Conservation (phyloP, 1,139 yeast genomes). For the Kurtzmaniella natalensis region DNA sequence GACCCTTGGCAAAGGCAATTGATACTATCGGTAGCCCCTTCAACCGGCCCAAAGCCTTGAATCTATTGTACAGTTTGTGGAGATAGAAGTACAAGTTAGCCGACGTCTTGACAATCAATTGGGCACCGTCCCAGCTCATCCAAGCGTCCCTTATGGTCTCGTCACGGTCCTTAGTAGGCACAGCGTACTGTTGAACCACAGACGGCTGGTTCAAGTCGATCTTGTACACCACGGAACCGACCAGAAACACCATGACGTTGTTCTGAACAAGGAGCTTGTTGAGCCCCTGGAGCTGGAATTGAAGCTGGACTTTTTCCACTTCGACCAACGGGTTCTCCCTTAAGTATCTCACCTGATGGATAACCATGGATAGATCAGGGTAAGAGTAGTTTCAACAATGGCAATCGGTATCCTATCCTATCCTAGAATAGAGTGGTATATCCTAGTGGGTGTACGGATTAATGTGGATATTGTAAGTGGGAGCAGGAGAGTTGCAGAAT, state of each 20-base stretch:
- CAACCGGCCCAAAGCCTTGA: slow-evolving; percentile 31
- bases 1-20: slow-evolving; percentile 22
- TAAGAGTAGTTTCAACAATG: too few species aligned
- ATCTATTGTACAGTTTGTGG: slow-evolving; percentile 26
- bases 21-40: slow-evolving; percentile 24
- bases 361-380: too few species aligned
- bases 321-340: slow-evolving; percentile 29
- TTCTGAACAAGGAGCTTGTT: slow-evolving; percentile 23
- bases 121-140: slow-evolving; percentile 38
- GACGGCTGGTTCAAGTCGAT: slow-evolving; percentile 40
- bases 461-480: too few species aligned
- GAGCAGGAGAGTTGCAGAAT: too few species aligned
- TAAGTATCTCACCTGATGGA: too few species aligned
- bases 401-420: too few species aligned
- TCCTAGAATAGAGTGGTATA: too few species aligned
- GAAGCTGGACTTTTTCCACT: slow-evolving; percentile 41
- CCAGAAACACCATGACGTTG: slow-evolving; percentile 33
- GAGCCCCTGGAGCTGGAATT: slow-evolving; percentile 31
- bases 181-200: slow-evolving; percentile 18
- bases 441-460: too few species aligned
- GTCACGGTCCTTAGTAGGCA: not conserved
- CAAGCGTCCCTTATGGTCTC: slow-evolving; percentile 24
- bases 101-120: slow-evolving; percentile 28
- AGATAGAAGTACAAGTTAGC: slow-evolving; percentile 25
- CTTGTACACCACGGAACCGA: slow-evolving; percentile 19